Evolutionary conservation across 108 stramenopile genomes (phyloP).

Genomic region (Nannochloropsis oceanica): DNA sequence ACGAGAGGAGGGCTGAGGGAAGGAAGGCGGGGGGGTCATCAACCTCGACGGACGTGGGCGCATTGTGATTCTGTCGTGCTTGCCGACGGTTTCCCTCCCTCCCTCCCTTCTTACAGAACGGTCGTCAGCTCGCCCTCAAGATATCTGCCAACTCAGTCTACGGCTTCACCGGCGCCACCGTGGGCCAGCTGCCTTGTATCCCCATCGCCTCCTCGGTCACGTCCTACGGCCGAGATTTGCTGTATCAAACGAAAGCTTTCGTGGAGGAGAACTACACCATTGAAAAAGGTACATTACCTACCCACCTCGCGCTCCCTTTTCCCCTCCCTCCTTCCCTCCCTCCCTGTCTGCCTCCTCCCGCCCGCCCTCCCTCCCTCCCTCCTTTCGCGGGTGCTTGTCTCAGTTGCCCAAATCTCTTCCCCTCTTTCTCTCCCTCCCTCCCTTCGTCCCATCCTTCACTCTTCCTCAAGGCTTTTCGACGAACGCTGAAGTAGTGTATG

Average conservation of each 20-base stretch:
- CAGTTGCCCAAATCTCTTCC: not conserved
- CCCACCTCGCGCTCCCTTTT: no score
- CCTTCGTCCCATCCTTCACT: not conserved
- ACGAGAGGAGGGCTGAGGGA: no score
- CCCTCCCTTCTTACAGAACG: no score
- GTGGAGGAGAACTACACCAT: slow-evolving; percentile 84
- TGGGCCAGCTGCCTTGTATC: slow-evolving; percentile 93
- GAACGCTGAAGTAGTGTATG: slow-evolving; percentile 92
- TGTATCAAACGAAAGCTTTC: slow-evolving; percentile 76
- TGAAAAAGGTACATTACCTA: slow-evolving; percentile 43
- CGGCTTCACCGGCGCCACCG: slow-evolving; percentile 96
- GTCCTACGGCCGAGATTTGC: slow-evolving; percentile 77
- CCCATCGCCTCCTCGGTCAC: slow-evolving; percentile 94
- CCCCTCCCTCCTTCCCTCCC: no score
- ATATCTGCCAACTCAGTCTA: slow-evolving; percentile 94
- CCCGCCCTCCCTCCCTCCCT: no score
- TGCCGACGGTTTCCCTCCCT: no score
- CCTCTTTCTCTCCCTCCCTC: not conserved
- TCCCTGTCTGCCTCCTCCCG: no score
- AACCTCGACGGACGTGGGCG: no score
- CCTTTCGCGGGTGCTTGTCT: no score
- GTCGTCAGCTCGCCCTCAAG: slow-evolving; percentile 95
- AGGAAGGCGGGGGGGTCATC: no score
- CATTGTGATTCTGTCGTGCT: no score
- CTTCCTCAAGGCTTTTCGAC: slow-evolving; percentile 61